These are phyloP conservation scores for Trichoderma asperellum DNA, from an alignment of 2,329 filamentous ascomycete genomes.

Conservation along the genomic window DNA sequence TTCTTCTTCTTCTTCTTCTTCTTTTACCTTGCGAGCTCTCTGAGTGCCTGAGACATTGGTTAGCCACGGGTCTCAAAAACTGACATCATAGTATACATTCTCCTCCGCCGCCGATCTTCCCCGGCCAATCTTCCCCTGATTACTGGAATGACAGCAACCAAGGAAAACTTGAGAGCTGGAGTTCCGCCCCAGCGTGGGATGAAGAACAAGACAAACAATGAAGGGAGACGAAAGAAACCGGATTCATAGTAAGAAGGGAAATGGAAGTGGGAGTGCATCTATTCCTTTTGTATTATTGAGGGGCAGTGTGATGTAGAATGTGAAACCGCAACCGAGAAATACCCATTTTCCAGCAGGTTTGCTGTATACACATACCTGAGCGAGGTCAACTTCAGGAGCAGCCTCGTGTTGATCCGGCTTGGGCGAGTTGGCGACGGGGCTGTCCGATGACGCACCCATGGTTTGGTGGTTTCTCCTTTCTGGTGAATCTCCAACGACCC, in stretches of 20 bases:
- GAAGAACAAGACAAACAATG: background rate
- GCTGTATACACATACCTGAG: slow-evolving; percentile 14
- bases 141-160: background rate
- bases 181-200: background rate
- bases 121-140: background rate
- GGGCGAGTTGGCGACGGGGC: background rate
- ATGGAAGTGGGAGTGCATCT: background rate
- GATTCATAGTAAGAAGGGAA: background rate
- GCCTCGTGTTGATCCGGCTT: background rate
- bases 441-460: slow-evolving; percentile 21
- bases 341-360: background rate
- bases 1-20: background rate
- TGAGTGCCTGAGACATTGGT: slow-evolving; percentile 7
- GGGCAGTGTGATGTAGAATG: background rate
- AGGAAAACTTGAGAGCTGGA: background rate
- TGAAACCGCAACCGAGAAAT: background rate
- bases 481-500: background rate
- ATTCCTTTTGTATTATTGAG: no score
- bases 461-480: background rate
- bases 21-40: slow-evolving; percentile 20
- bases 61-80: background rate
- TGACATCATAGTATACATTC: background rate
- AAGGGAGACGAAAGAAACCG: background rate
- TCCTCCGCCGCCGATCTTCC: background rate
- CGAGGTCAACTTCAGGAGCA: slow-evolving; percentile 12